phyloP scores from a whole-genome alignment of 495 filamentous ascomycete species.

The Neurospora intermedia region DNA sequence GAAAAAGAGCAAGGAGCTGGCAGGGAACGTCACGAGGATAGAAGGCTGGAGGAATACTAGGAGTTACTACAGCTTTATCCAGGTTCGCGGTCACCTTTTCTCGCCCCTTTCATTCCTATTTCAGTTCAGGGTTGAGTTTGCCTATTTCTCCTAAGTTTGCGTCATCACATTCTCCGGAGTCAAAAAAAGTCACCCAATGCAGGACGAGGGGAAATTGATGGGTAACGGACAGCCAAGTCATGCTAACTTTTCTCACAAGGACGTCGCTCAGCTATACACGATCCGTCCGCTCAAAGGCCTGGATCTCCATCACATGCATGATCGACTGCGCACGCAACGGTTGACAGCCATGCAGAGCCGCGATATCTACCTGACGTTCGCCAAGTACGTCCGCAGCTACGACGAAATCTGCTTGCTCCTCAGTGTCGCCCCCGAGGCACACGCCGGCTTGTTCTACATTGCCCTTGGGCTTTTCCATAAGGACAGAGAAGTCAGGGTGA shows the following conservation, averaged over 20 bases:
- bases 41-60: constrained; percentile 93
- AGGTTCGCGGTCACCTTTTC: constrained; percentile 37
- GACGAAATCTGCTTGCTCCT: constrained; percentile 85
- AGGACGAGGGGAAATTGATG: background rate
- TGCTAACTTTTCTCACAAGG: constrained; percentile 29
- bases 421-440: constrained; percentile 72
- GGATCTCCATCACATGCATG: constrained; percentile 85
- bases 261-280: constrained; percentile 50
- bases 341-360: constrained; percentile 58
- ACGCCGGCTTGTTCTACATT: constrained; percentile 85
- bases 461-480: constrained; percentile 92
- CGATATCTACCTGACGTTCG: constrained; percentile 72
- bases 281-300: constrained; percentile 69
- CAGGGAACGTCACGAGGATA: constrained; percentile 80
- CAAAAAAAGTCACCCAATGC: background rate
- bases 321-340: constrained; percentile 70
- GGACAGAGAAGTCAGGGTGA: constrained; percentile 62
- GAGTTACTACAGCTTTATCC: constrained; percentile 90
- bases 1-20: constrained; percentile 71
- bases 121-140: background rate
- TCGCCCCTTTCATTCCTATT: background rate
- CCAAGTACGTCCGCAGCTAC: constrained; percentile 66
- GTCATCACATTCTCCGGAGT: background rate
- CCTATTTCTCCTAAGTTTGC: background rate
- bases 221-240: background rate